Conservation (phyloP, 2,329 filamentous ascomycete genomes). For the Venturia aucupariae region DNA sequence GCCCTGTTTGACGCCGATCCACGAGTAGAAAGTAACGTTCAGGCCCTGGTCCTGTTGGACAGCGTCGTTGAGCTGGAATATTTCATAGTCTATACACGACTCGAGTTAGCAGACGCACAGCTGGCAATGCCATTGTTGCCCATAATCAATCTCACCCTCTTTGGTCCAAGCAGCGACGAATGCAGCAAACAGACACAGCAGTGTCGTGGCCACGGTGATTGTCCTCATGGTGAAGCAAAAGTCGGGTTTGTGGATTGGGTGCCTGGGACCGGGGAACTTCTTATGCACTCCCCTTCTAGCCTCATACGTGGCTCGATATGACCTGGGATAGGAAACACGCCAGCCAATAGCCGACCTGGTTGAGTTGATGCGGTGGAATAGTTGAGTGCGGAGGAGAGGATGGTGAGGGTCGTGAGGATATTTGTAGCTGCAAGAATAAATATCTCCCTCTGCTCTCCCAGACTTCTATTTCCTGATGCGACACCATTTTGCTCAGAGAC, state of each 20-base stretch:
- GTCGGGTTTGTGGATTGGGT: background rate
- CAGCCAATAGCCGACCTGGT: background rate
- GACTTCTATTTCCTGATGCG: no score
- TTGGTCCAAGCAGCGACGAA: constrained; percentile 73
- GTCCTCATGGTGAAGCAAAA: constrained; percentile 56
- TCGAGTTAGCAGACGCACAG: background rate
- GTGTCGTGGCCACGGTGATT: constrained; percentile 51
- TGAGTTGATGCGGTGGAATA: background rate
- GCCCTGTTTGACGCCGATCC: constrained; percentile 64
- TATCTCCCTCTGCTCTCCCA: background rate
- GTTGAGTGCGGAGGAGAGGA: background rate
- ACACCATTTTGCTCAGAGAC: no score
- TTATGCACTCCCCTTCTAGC: background rate
- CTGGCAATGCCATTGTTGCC: background rate
- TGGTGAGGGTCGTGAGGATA: no score
- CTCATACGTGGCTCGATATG: constrained; percentile 1
- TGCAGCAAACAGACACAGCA: constrained; percentile 58
- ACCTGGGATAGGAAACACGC: background rate
- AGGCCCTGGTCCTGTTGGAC: constrained; percentile 64
- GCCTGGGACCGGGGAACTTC: background rate
- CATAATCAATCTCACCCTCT: constrained; percentile 56
- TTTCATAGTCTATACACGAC: constrained; percentile 69
- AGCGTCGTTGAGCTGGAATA: constrained; percentile 91
- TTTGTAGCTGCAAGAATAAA: no score
- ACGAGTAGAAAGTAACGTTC: constrained; percentile 85